Evolutionary conservation across 2,329 filamentous ascomycete genomes (phyloP), one percentile per base, ranked within the genome.

Genomic region (Teratosphaeriaceae sp.): DNA sequence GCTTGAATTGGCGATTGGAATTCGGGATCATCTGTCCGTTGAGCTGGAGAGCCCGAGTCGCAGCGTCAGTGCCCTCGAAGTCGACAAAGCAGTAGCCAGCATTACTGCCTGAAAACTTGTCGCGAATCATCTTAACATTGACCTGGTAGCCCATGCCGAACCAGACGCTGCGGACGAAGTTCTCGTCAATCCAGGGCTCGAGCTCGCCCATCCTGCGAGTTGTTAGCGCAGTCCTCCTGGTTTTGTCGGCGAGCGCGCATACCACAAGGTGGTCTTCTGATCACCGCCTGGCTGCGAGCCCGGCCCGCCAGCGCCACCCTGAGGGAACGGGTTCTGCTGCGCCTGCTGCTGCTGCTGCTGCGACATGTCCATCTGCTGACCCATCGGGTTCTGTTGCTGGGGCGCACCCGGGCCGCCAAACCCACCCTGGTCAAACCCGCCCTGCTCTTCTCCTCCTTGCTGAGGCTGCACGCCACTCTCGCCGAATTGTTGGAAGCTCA

Each of bases 11-110:
- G 33, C 92, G 88, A 58, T 84, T 84, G 48, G 88, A 94, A 76
- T 96, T 96, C 35, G 90, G 89, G 55, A 98, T 94, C 37, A 86
- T 73, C 44, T 80, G 84, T 38, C 92, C 90, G 65, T 95, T 97
- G 38, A 97, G 75, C 36, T 75, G 74, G n/a, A 98, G 78, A 27
- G 92, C 92, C 74, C 95, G 96, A 59, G 80, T 84, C 31, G 92
- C 92, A 47, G 89, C 86, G 29, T 89, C 87, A 8, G 88, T 76
- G 55, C 75, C 83, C 44, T 79, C 63, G 60, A 98, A 98, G 65
- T 97, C 92, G 58, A 97, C 88, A 67, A 98, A 98, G 72, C 90
- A 98, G 72, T 98, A 98, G 48, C 92, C 92, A 52, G 92, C 92
- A 66, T 96, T 98, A 59, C 88, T 94, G 63, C 72, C 92, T 63